Base-by-base conservation (phyloP, 805 yeast species). In the Metschnikowia colocasiae region DNA sequence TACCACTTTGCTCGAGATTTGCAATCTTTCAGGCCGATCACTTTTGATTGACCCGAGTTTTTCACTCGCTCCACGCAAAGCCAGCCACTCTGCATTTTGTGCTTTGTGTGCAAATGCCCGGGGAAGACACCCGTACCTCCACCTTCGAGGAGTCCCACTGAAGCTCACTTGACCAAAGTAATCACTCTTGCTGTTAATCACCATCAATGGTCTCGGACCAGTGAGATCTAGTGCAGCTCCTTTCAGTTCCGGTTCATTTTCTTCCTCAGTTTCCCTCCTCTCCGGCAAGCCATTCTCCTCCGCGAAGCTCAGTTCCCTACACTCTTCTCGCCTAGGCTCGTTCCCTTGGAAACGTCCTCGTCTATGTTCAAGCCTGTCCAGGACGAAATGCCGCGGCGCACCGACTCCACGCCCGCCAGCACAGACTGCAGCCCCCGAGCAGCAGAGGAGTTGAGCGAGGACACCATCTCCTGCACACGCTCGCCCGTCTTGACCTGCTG, bases 281-380 rank as follows among this genome's bases (percentile, higher is more conserved):
- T n/a, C n/a, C n/a, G n/a, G n/a, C n/a, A n/a, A n/a, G n/a, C n/a
- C n/a, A n/a, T n/a, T n/a, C n/a, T n/a, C n/a, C n/a, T n/a, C n/a
- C n/a, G n/a, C n/a, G n/a, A n/a, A n/a, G n/a, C n/a, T n/a, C n/a
- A n/a, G n/a, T n/a, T n/a, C n/a, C n/a, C n/a, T n/a, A n/a, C n/a
- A n/a, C n/a, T 3, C 27, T 25, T 25, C 10, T 6, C 27, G 27
- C 27, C 6, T 10, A 8, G 16, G 4, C 32, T n/a, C 7, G 16
- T 29, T 29, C 15, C 12, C 18, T 8, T 25, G 23, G 31, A 18
- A 73, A 81, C 85, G 31, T 78, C 81, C 49, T 79, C 85, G 49
- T 80, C 85, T 25, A 85, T 62, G 57, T 82, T 80, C 63, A 86
- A 71, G 4, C 92, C 92, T n/a, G 91, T 83, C 54, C 73, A 64